Base-by-base conservation (phyloP, 2,329 filamentous ascomycete species). In the Rhytidhysteron rufulum region DNA sequence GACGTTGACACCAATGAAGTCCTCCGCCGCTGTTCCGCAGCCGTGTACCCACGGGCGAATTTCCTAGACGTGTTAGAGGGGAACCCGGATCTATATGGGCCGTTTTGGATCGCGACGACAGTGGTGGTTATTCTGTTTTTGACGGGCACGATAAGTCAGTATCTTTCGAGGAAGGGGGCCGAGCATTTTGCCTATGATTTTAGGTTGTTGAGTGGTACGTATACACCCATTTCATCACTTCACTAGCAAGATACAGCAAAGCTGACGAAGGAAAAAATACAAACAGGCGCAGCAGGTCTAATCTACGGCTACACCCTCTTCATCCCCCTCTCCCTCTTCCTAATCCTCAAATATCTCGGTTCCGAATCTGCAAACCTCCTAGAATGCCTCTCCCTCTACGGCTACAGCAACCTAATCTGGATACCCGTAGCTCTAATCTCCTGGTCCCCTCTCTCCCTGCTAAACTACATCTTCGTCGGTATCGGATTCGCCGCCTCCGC, bases 101-200 rank as follows among this genome's bases (percentile, higher is more conserved):
- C 93, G 1, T 89, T 97, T 62, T 98, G 93, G 93, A 97, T 98
- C 69, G 93, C 93, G 8, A 97, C 93, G 1, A 97, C 93, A 1
- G 93, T 98, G 8, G 85, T 98, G 10, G 79, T 98, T 48, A 97
- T 98, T 44, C 71, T 98, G 22, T 98, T 98, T 69, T 66, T 98
- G 32, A 93, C 91, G 1, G 93, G 93, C 10, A 97, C 93, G 0
- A 95, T 98, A 50, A 94, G 85, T 61, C 85, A 93, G 67, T 97
- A 95, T 66, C 71, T 96, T 36, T 80, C 86, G 19, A 77, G 77
- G 18, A 79, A 78, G 31, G 78, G 80, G 39, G 77, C 77, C 36
- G 70, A 79, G 17, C 82, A 86, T 42, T 96, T 96, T 65, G 82
- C 83, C 34, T 97, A 97, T 67, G 89, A 97, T 62, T 98, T 98